These are phyloP conservation scores for Chaetomium olivaceum DNA, from an alignment of 2,329 filamentous ascomycete species.

Conservation along the genomic window DNA sequence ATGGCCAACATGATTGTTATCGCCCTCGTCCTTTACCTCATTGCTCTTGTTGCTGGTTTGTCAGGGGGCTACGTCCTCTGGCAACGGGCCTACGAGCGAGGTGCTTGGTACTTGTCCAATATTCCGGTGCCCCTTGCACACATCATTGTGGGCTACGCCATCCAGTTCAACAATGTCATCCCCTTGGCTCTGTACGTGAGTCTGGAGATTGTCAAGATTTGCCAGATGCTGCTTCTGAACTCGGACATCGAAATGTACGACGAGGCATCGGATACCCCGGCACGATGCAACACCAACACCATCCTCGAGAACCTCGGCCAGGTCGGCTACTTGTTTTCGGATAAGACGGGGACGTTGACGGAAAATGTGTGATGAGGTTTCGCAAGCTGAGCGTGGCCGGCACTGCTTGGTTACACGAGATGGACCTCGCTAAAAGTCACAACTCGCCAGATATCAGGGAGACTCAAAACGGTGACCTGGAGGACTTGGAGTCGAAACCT, in stretches of 20 bases:
- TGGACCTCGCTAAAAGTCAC: slow-evolving; percentile 53
- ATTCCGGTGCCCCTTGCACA: slow-evolving; percentile 64
- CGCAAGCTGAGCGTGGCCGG: slow-evolving; percentile 83
- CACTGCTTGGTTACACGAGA: slow-evolving; percentile 76
- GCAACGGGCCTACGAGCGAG: slow-evolving; percentile 61
- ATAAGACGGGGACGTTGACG: slow-evolving; percentile 87
- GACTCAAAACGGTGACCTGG: background rate
- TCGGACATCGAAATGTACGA: slow-evolving; percentile 85
- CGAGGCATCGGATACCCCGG: slow-evolving; percentile 72
- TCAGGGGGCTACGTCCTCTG: slow-evolving; percentile 78
- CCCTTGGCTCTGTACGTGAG: slow-evolving; percentile 92
- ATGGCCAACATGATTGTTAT: slow-evolving; percentile 66
- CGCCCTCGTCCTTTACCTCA: slow-evolving; percentile 71
- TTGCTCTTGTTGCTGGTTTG: slow-evolving; percentile 71
- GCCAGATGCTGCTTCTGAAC: slow-evolving; percentile 69
- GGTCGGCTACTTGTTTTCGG: slow-evolving; percentile 82
- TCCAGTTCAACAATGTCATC: slow-evolving; percentile 95
- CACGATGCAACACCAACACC: slow-evolving; percentile 82
- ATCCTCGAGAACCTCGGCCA: slow-evolving; percentile 88
- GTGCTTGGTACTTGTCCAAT: slow-evolving; percentile 70
- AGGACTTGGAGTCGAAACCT: slow-evolving; percentile 27
- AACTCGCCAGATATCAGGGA: background rate
- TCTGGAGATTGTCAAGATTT: slow-evolving; percentile 89
- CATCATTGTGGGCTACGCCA: slow-evolving; percentile 82
- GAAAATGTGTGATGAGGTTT: slow-evolving; percentile 87